These are phyloP conservation scores for Strigomonas culicis DNA, from an alignment of 208 protist species.

Conservation along the genomic window DNA sequence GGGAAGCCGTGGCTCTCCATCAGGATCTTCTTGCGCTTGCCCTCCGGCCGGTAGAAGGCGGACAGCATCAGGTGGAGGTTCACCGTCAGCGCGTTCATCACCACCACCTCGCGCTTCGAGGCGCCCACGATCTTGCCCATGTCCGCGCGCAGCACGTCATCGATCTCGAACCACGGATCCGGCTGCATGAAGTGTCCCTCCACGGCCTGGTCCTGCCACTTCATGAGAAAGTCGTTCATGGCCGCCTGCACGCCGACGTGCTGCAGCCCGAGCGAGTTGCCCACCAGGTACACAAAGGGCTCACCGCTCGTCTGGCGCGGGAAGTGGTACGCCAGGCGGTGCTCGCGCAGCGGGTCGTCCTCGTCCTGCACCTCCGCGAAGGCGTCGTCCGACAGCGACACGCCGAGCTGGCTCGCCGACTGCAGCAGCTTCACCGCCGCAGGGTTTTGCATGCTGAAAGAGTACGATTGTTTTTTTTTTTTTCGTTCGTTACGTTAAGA, in stretches of 20 bases:
- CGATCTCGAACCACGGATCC: slow-evolving; percentile 86
- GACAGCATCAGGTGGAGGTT: slow-evolving; percentile 92
- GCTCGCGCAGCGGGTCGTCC: slow-evolving; percentile 52
- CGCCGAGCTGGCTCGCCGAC: slow-evolving; percentile 33
- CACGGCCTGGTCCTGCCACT: slow-evolving; percentile 88
- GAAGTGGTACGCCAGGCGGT: slow-evolving; percentile 56
- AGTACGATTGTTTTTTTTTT: slow-evolving; percentile 6
- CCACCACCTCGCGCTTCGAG: slow-evolving; percentile 72
- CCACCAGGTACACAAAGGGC: slow-evolving; percentile 76
- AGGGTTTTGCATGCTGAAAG: slow-evolving; percentile 50
- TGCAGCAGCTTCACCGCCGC: slow-evolving; percentile 54
- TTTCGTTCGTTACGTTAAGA: slow-evolving; percentile 14
- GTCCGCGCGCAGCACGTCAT: slow-evolving; percentile 58
- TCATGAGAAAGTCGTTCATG: slow-evolving; percentile 70
- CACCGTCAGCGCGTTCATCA: slow-evolving; percentile 94
- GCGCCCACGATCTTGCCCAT: slow-evolving; percentile 84
- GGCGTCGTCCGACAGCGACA: slow-evolving; percentile 63
- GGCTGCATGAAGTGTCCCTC: slow-evolving; percentile 74
- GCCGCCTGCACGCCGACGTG: slow-evolving; percentile 60
- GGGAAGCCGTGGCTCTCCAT: slow-evolving; percentile 79
- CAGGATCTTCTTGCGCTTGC: slow-evolving; percentile 88
- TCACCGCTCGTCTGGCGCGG: slow-evolving; percentile 40
- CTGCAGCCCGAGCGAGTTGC: slow-evolving; percentile 89
- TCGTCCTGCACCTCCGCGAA: slow-evolving; percentile 70
- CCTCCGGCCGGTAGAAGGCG: slow-evolving; percentile 92